phyloP scores from a whole-genome alignment of 495 filamentous ascomycete genomes.

The Xylaria flabelliformis region DNA sequence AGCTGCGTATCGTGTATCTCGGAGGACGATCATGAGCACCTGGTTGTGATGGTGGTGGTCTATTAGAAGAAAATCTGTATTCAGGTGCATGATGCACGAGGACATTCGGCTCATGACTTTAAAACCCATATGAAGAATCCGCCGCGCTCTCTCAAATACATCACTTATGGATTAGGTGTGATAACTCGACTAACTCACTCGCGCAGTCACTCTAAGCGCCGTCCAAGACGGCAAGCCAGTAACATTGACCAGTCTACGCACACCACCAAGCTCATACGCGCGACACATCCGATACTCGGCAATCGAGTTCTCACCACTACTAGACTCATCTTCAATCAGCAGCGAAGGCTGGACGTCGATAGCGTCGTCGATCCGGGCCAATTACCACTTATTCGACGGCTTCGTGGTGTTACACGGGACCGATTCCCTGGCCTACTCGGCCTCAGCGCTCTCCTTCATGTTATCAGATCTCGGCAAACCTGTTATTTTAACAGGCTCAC shows the following conservation, averaged over 20 bases:
- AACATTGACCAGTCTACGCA: conserved; percentile 67
- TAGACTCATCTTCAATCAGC: conserved; percentile 93
- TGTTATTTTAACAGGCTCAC: conserved; percentile 88
- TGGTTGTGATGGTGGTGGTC: neutral
- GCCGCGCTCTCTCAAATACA: neutral
- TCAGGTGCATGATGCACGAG: too few species aligned
- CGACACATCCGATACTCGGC: conserved; percentile 85
- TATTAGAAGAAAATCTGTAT: too few species aligned
- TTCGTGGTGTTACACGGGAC: conserved; percentile 98
- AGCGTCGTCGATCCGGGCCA: conserved; percentile 68
- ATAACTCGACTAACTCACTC: conserved; percentile 9
- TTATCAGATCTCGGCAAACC: conserved; percentile 90
- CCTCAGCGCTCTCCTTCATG: conserved; percentile 94
- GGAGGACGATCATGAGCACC: neutral
- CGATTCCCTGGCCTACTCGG: conserved; percentile 90
- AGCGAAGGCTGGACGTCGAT: conserved; percentile 86
- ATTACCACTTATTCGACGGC: conserved; percentile 90
- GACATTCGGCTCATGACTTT: too few species aligned
- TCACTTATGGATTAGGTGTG: neutral
- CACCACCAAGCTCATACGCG: conserved; percentile 80
- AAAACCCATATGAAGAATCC: neutral
- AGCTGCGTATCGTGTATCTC: neutral
- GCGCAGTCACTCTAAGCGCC: conserved; percentile 42
- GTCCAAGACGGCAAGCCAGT: conserved; percentile 49
- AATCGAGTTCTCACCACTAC: conserved; percentile 82